These are phyloP conservation scores for Boletus rubroflammeus DNA, from an alignment of 768 basidiomycete genomes.

Conservation along the genomic window DNA sequence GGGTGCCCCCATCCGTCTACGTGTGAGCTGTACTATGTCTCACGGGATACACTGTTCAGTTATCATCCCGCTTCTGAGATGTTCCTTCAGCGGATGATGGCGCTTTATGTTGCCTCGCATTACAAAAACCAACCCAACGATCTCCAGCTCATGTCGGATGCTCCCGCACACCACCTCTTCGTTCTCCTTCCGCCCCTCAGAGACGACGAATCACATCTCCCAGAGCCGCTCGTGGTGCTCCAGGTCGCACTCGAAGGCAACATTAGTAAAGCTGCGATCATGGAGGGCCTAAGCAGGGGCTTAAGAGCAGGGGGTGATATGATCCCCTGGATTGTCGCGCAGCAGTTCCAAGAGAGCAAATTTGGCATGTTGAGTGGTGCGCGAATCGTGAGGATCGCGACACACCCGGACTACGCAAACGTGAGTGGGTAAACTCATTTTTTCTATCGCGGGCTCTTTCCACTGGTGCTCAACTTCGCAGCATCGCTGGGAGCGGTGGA, in stretches of 20 bases:
- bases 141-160: slow-evolving; percentile 94
- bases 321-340: slow-evolving; percentile 95
- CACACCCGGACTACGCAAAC: slow-evolving; percentile 91
- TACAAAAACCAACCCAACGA: slow-evolving; percentile 99
- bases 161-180: slow-evolving; percentile 95
- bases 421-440: slow-evolving; percentile 43
- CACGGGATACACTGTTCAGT: slow-evolving; percentile 93
- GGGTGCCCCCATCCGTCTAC: slow-evolving; percentile 94
- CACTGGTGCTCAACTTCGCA: background rate
- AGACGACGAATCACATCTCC: slow-evolving; percentile 85
- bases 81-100: slow-evolving; percentile 98
- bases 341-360: slow-evolving; percentile 93
- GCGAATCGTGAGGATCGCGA: slow-evolving; percentile 87
- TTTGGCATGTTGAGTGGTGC: slow-evolving; percentile 92
- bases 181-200: slow-evolving; percentile 91
- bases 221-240: slow-evolving; percentile 92
- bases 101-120: slow-evolving; percentile 93
- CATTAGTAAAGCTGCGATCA: slow-evolving; percentile 78
- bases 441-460: background rate
- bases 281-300: slow-evolving; percentile 83
- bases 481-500: background rate
- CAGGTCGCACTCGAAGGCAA: slow-evolving; percentile 96
- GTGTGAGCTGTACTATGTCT: slow-evolving; percentile 95
- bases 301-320: slow-evolving; percentile 89
- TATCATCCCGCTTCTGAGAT: slow-evolving; percentile 97